Evolutionary conservation across 495 filamentous ascomycete species (phyloP).

Genomic region (Daldinia caldariorum): DNA sequence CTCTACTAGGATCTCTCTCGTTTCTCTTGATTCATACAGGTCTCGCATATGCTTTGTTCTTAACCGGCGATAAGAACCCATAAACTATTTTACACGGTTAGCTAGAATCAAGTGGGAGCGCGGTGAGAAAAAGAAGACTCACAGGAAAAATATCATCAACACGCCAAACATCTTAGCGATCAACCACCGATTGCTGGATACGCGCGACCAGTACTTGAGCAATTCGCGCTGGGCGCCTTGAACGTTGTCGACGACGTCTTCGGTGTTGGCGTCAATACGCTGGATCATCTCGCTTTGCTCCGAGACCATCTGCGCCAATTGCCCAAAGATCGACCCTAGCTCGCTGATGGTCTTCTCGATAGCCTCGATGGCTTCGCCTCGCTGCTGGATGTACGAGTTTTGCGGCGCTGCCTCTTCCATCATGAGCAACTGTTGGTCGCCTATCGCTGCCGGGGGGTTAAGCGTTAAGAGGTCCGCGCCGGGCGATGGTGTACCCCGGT

Average conservation of each 20-base stretch:
- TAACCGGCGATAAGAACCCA: conserved; percentile 55
- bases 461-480: conserved; percentile 81
- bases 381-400: conserved; percentile 90
- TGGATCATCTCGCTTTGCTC: conserved; percentile 97
- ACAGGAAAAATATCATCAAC: conserved; percentile 67
- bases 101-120: background rate
- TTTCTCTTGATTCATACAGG: conserved; percentile 18
- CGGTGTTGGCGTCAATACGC: conserved; percentile 87
- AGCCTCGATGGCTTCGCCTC: conserved; percentile 94
- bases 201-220: conserved; percentile 95
- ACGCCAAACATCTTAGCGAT: conserved; percentile 99
- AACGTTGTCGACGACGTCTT: conserved; percentile 96
- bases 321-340: conserved; percentile 94
- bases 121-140: conserved; percentile 26
- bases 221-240: conserved; percentile 92
- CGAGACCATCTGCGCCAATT: conserved; percentile 95
- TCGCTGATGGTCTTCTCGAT: conserved; percentile 96
- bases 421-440: conserved; percentile 88
- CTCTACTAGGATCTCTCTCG: conserved; percentile 18
- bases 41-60: conserved; percentile 10
- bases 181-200: conserved; percentile 94
- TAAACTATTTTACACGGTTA: conserved; percentile 37
- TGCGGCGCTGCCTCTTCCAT: conserved; percentile 91
- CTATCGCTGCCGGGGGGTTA: conserved; percentile 70
- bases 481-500: conserved; percentile 64